Evolutionary conservation across 2,329 filamentous ascomycete species (phyloP), one percentile per base, ranked within the genome.

Genomic region (Rhinocladiella similis): DNA sequence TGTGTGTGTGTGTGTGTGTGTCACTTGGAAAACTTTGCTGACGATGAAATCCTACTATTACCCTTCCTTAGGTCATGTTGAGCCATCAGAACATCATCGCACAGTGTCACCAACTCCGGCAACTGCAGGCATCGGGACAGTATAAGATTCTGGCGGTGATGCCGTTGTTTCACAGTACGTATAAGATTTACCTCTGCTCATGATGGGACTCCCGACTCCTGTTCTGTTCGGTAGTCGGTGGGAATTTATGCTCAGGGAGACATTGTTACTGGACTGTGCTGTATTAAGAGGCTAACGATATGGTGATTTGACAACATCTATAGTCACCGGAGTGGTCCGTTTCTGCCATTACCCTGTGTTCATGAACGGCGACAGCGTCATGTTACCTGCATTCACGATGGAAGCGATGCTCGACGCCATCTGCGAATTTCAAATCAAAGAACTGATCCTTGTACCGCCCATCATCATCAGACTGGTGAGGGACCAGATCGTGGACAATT

Each of bases 301-400:
- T n/a, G n/a, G n/a, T 14, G 46, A 18, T 6, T 52, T 12, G 25
- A 29, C 5, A 20, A 36, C 18, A 19, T 5, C 2, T 50, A 3
- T 36, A 63, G 59, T 86, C 63, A 85, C 83, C 1, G 84, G 84
- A 2, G 75, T 87, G 1, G 80, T 86, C 9, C 82, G 86, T 62
- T 76, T 81, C 43, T 77, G 88, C 59, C 83, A 87, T 65, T 75
- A 88, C 0, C 85, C 86, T 0, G 69, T 87, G 27, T 69, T 84
- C 13, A 72, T 86, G 47, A 87, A 88, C 65, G 83, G 82, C 14
- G 79, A 87, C 63, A 83, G 86, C 25, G 77, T 83, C 66, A 85
- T 88, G 77, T 75, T 88, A 1, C 82, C 84, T 0, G 69, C 77
- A 1, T 89, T 88, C 70, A 83, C 78, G 12, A 83, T 87, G 77